Evolutionary conservation across 1,284 basidiomycete genomes (phyloP), one percentile per base, ranked within the genome.

Genomic region (Trichosporon sp.): DNA sequence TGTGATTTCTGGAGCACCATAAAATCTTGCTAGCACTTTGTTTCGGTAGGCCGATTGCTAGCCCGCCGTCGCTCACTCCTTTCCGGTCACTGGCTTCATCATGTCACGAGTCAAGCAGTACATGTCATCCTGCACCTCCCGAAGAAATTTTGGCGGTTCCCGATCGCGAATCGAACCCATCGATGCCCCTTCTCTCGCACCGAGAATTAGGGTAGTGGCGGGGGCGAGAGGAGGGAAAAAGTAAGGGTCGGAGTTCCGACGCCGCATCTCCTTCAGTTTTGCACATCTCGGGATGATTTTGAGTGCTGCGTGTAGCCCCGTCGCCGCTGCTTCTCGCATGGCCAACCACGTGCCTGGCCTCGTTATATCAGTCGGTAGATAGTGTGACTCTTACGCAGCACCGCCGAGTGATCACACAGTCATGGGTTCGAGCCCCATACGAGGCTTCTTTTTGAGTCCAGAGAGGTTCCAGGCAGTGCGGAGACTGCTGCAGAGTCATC

Each of bases 321-420:
- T 11, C 4, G 2, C 4, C 16, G 43, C 43, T 14, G 16, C 16
- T 4, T 46, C 43, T n/a, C 43, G 16, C 16, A n/a, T n/a, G 43
- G 43, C 43, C 16, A 16, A 46, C 16, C 16, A 46, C 10, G 43
- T n/a, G 11, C 16, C 12, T 43, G 14, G 43, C 43, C 43, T 46
- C 43, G 43, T 46, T 46, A 46, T 46, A 46, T 46, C 43, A 46
- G 43, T 46, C 43, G 43, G 43, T 46, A 46, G 43, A 46, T 46
- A 46, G 43, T 46, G 43, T 46, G 43, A 46, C 43, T 46, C 43
- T 46, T 46, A 46, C 43, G 43, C 16, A 43, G 14, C 43, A 46
- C 10, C 43, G 43, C 43, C 43, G 43, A 46, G 8, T 46, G 43
- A 46, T 46, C 43, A 46, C 43, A 46, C 43, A 46, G 43, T 46